A percentile compares a stretch with the other conserved stretches of the same genome.
These are phyloP conservation scores for Agaricus bisporus DNA, from an alignment of 768 basidiomycete genomes.

Conservation along the genomic window DNA sequence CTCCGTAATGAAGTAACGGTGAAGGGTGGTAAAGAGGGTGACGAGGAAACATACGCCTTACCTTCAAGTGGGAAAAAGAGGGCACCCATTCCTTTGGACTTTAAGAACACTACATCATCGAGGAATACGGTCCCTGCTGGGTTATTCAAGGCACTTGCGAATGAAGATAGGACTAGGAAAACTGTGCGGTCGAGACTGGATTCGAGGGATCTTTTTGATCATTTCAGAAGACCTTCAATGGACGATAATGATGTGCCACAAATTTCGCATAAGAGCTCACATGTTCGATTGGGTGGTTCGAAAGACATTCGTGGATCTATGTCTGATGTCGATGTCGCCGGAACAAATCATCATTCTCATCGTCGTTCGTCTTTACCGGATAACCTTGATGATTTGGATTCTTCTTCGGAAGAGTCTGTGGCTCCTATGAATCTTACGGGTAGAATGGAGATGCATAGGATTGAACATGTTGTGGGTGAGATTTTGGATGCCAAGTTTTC, in stretches of 20 bases:
- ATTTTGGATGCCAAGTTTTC: constrained; percentile 68
- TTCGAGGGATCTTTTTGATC: constrained; percentile 70
- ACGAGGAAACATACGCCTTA: constrained; percentile 10
- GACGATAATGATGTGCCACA: constrained; percentile 68
- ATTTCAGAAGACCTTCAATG: constrained; percentile 63
- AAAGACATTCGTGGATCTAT: constrained; percentile 20
- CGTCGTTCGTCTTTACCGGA: constrained; percentile 56
- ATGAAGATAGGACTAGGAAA: constrained; percentile 56
- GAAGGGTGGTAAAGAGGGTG: neutral
- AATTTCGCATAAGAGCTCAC: constrained; percentile 50
- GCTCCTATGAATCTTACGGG: constrained; percentile 42
- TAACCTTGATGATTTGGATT: constrained; percentile 39
- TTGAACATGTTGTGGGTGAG: constrained; percentile 56
- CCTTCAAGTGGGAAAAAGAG: constrained; percentile 41
- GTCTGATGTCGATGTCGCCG: constrained; percentile 31
- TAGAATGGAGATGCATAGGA: constrained; percentile 51
- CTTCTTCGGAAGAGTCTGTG: constrained; percentile 39
- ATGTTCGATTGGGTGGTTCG: constrained; percentile 53
- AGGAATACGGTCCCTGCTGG: constrained; percentile 79
- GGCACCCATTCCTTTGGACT: constrained; percentile 74
- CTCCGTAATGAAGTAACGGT: neutral
- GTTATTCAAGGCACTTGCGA: constrained; percentile 71
- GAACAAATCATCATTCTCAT: constrained; percentile 28
- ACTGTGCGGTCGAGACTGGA: constrained; percentile 71
- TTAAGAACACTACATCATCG: constrained; percentile 43